Percentiles rank a stretch among this genome's conserved stretches.
phyloP scores from a whole-genome alignment of 805 yeast species.

The Saccharomyces mikatae region DNA sequence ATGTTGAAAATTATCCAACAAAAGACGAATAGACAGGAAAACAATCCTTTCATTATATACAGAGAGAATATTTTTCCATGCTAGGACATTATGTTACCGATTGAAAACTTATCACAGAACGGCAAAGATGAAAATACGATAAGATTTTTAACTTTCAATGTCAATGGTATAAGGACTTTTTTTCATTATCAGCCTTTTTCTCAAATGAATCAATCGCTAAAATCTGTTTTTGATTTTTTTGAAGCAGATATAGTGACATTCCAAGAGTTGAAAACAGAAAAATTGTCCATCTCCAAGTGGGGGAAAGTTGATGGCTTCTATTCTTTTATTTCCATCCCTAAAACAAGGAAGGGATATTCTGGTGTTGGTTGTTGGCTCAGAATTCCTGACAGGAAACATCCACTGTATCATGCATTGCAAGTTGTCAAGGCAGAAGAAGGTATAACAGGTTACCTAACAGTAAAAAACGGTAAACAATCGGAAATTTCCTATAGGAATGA shows the following conservation, averaged over 20 bases:
- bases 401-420: conserved; percentile 34
- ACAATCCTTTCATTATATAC: not conserved
- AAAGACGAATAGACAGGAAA: not conserved
- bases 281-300: conserved; percentile 39
- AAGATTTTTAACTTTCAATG: conserved; percentile 67
- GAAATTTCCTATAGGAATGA: conserved; percentile 19
- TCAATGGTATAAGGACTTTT: conserved; percentile 75
- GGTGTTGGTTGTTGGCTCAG: conserved; percentile 85
- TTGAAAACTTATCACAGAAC: not conserved
- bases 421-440: conserved; percentile 86
- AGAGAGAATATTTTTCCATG: not conserved
- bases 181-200: conserved; percentile 84
- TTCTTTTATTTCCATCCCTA: conserved; percentile 64
- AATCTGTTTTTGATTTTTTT: conserved; percentile 42
- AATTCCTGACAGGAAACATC: conserved; percentile 39
- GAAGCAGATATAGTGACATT: conserved; percentile 73
- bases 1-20: not conserved
- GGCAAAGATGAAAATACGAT: conserved; percentile 10
- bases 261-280: conserved; percentile 72
- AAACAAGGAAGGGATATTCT: conserved; percentile 68
- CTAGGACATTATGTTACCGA: not conserved
- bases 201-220: conserved; percentile 29
- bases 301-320: conserved; percentile 49
- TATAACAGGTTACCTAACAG: conserved; percentile 53
- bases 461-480: conserved; percentile 13